Evolutionary conservation across 2,329 filamentous ascomycete species (phyloP).

Genomic region (Truncatella angustata): DNA sequence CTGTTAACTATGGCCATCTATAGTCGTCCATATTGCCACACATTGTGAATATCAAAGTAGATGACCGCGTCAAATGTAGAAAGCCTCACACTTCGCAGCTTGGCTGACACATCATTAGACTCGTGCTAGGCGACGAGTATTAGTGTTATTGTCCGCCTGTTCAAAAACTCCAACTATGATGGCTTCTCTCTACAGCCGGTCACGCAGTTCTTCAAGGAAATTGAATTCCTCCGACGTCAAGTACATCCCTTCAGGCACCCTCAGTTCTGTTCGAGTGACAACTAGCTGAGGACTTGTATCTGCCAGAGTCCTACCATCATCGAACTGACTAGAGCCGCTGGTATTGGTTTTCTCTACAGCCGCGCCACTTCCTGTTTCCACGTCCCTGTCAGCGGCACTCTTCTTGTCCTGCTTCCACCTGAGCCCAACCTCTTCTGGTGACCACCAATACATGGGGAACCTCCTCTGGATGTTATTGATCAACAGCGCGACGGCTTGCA

Average conservation of each 20-base stretch:
- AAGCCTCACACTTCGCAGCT: too few species aligned
- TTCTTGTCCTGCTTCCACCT: background rate
- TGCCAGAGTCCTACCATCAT: background rate
- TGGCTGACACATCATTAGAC: too few species aligned
- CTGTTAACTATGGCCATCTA: too few species aligned
- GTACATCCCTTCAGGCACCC: constrained; percentile 1
- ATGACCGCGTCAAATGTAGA: too few species aligned
- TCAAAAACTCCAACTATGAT: too few species aligned
- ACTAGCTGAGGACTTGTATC: background rate
- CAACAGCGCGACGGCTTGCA: constrained; percentile 61
- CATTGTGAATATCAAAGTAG: too few species aligned
- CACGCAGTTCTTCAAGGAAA: constrained; percentile 7
- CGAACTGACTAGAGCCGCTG: background rate
- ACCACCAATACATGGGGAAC: constrained; percentile 73
- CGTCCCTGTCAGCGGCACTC: background rate
- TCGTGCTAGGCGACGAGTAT: too few species aligned
- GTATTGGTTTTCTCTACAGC: background rate
- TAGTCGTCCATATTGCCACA: too few species aligned
- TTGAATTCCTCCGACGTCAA: constrained; percentile 3
- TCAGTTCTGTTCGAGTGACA: background rate
- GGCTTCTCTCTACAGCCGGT: background rate
- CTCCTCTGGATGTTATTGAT: constrained; percentile 68
- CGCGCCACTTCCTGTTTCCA: background rate
- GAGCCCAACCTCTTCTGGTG: constrained; percentile 33
- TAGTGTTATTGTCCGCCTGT: too few species aligned